Evolutionary conservation across 805 yeast genomes (phyloP).

Genomic region (Wickerhamomyces ciferrii): DNA sequence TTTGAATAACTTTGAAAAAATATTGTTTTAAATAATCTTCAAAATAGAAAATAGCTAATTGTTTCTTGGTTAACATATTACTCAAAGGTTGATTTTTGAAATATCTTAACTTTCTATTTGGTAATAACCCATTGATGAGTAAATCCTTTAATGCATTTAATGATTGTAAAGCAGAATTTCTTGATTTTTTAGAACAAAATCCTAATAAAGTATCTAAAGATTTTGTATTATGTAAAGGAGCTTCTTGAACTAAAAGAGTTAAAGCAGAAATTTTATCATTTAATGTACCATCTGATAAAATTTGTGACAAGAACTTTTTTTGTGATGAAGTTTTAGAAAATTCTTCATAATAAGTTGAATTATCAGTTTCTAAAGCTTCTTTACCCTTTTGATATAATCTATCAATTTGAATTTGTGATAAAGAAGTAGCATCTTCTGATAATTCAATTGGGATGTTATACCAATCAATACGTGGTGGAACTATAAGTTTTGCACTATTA

Average conservation of each 20-base stretch:
- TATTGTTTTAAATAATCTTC: slow-evolving; percentile 83
- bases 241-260: slow-evolving; percentile 89
- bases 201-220: slow-evolving; percentile 74
- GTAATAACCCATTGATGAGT: slow-evolving; percentile 74
- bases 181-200: slow-evolving; percentile 84
- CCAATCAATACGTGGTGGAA: slow-evolving; percentile 74
- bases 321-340: slow-evolving; percentile 74
- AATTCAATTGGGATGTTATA: slow-evolving; percentile 48
- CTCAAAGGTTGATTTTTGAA: slow-evolving; percentile 70
- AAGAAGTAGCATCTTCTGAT: slow-evolving; percentile 13
- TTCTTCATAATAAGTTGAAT: slow-evolving; percentile 64
- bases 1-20: slow-evolving; percentile 71
- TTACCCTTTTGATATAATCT: slow-evolving; percentile 63
- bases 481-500: slow-evolving; percentile 45
- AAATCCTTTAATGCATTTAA: slow-evolving; percentile 88
- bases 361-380: slow-evolving; percentile 62
- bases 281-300: slow-evolving; percentile 87
- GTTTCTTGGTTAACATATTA: slow-evolving; percentile 40
- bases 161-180: slow-evolving; percentile 90
- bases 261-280: slow-evolving; percentile 93
- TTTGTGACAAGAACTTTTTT: slow-evolving; percentile 81
- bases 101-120: slow-evolving; percentile 74
- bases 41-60: slow-evolving; percentile 71
- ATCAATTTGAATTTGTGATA: slow-evolving; percentile 50
- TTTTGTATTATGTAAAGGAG: slow-evolving; percentile 84